phyloP scores from a whole-genome alignment of 805 yeast genomes.

The Candida sithepensis region DNA sequence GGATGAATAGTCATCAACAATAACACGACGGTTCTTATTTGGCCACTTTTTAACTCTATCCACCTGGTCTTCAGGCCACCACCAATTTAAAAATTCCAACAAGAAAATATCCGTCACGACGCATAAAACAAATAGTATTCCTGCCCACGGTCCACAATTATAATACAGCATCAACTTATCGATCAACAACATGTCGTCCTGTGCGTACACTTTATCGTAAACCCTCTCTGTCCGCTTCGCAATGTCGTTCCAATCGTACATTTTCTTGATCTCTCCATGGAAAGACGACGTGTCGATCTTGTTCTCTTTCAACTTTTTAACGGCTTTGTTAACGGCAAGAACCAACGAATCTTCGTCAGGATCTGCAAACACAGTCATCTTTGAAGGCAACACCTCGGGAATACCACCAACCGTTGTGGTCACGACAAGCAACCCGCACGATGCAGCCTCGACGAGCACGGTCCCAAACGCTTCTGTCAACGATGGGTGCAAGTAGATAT shows the following conservation, averaged over 20 bases:
- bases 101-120: conserved; percentile 76
- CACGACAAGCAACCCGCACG: conserved; percentile 90
- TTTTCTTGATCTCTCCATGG: conserved; percentile 69
- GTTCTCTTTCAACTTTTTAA: conserved; percentile 51
- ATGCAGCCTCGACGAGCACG: conserved; percentile 94
- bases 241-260: conserved; percentile 92
- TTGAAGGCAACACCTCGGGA: conserved; percentile 89
- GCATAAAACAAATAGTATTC: conserved; percentile 75
- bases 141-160: conserved; percentile 79
- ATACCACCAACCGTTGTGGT: conserved; percentile 97
- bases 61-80: conserved; percentile 65
- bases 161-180: conserved; percentile 62
- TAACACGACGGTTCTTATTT: conserved; percentile 6
- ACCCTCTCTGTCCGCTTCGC: conserved; percentile 84
- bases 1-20: no score
- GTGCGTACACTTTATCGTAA: conserved; percentile 44
- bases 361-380: conserved; percentile 89
- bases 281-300: conserved; percentile 68
- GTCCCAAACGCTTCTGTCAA: conserved; percentile 98
- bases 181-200: conserved; percentile 38
- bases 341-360: conserved; percentile 85
- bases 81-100: conserved; percentile 58
- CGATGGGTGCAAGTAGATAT: conserved; percentile 89
- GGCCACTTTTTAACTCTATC: conserved; percentile 86
- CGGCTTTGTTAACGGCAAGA: conserved; percentile 68